These are phyloP conservation scores for Penicillium sp. DNA, from an alignment of 2,329 filamentous ascomycete species.

Conservation along the genomic window DNA sequence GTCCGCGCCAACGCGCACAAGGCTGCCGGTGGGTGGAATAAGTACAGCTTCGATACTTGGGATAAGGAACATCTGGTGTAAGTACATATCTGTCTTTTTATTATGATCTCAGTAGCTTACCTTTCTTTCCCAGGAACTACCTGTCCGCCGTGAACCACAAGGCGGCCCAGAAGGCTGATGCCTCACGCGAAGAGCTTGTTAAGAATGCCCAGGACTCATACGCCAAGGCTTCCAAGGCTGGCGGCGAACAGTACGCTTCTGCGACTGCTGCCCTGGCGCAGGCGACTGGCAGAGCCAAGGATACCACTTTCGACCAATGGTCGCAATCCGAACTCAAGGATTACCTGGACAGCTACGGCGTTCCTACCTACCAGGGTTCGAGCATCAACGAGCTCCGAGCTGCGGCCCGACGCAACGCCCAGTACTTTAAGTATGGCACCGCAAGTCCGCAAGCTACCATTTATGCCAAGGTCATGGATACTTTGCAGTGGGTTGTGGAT, in stretches of 20 bases:
- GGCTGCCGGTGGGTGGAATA: slow-evolving; percentile 57
- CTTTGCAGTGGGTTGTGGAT: slow-evolving; percentile 41
- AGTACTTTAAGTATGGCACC: slow-evolving; percentile 69
- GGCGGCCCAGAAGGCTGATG: slow-evolving; percentile 53
- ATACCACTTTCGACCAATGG: slow-evolving; percentile 63
- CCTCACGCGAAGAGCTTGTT: slow-evolving; percentile 64
- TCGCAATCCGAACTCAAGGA: slow-evolving; percentile 62
- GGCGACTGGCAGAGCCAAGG: slow-evolving; percentile 58
- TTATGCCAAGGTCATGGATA: slow-evolving; percentile 52
- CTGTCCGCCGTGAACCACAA: slow-evolving; percentile 44
- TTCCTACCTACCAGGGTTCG: slow-evolving; percentile 59
- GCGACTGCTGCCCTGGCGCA: slow-evolving; percentile 62
- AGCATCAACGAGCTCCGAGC: slow-evolving; percentile 62
- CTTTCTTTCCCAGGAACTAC: slow-evolving; percentile 36
- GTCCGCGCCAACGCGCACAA: slow-evolving; percentile 67
- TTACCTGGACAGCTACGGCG: slow-evolving; percentile 70
- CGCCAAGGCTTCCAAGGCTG: slow-evolving; percentile 40
- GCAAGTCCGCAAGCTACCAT: slow-evolving; percentile 57
- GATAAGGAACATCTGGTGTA: slow-evolving; percentile 61
- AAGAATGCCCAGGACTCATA: slow-evolving; percentile 45
- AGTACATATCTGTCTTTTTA: slow-evolving; percentile 12
- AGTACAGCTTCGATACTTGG: slow-evolving; percentile 74
- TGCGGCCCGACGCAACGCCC: slow-evolving; percentile 61
- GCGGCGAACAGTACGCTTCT: slow-evolving; percentile 48
- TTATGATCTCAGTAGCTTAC: slow-evolving; percentile 34